A percentile compares a stretch with the other conserved stretches of the same genome.
Conservation (phyloP, 2,329 filamentous ascomycete species). For the Lasiodiplodia sp. region DNA sequence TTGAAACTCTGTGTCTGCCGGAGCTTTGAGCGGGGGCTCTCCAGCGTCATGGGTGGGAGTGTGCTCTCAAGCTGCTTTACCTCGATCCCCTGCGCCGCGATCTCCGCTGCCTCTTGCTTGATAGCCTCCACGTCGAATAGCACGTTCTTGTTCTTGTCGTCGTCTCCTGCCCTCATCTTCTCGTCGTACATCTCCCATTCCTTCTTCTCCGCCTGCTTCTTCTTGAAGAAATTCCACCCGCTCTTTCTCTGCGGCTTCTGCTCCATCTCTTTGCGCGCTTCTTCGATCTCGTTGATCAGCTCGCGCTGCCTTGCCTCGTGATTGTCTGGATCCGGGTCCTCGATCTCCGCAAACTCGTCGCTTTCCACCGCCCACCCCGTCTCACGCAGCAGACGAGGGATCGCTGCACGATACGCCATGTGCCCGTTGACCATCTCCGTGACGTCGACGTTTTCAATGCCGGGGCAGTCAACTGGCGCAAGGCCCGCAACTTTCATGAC, state of each 20-base stretch:
- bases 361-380: slow-evolving; percentile 91
- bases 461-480: slow-evolving; percentile 78
- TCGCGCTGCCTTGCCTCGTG: slow-evolving; percentile 87
- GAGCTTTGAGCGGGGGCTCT: slow-evolving; percentile 39
- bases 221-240: slow-evolving; percentile 78
- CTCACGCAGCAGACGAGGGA: slow-evolving; percentile 85
- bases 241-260: slow-evolving; percentile 75
- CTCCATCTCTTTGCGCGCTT: slow-evolving; percentile 86
- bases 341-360: slow-evolving; percentile 95
- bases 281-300: slow-evolving; percentile 95
- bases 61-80: slow-evolving; percentile 87
- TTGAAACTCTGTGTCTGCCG: slow-evolving; percentile 53
- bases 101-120: slow-evolving; percentile 69
- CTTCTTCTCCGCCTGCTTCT: slow-evolving; percentile 82
- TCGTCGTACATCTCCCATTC: slow-evolving; percentile 96
- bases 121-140: slow-evolving; percentile 97
- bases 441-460: slow-evolving; percentile 87
- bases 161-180: slow-evolving; percentile 52
- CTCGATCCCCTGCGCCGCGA: slow-evolving; percentile 74
- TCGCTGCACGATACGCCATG: slow-evolving; percentile 94
- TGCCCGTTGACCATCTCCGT: slow-evolving; percentile 87
- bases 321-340: slow-evolving; percentile 95
- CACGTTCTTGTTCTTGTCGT: slow-evolving; percentile 65
- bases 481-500: slow-evolving; percentile 89
- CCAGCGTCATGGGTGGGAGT: slow-evolving; percentile 86